Base-by-base conservation (phyloP, 2,329 filamentous ascomycete species). In the Xylaria sp. region DNA sequence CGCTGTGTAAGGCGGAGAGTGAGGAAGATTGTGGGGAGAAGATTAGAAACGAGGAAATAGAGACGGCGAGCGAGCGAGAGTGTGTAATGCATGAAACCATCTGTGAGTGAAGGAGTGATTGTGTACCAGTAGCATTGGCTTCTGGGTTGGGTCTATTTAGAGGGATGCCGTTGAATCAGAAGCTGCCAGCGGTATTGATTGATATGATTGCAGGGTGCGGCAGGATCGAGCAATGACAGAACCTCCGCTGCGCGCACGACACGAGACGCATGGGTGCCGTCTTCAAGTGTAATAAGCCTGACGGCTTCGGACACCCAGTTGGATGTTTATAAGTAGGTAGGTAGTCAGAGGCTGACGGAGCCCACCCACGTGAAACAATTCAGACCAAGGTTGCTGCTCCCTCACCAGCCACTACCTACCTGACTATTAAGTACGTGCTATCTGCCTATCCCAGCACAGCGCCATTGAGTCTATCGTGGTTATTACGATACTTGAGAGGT, bases 281-380 rank as follows among this genome's bases (percentile, higher is more conserved):
- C 27, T 17, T 50, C 27, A 39, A 19, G 11, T 53, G 50, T 47
- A 47, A 4, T 1, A 27, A 30, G 48, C 48, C 48, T 51, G 17
- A 3, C 48, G 19, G 30, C n/a, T 17, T 30, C 48, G 24, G 47
- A 61, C 58, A 42, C 32, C 30, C 32, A 34, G 36, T 27, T 27
- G 24, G 24, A 27, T 4, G 56, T 27, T 17, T 51, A 11, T 17
- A 19, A 45, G 39, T 17, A 14, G 19, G 42, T 7, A 30, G 11
- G 21, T 12, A 17, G 21, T 53, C 12, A 45, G 47, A 58, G 59
- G 62, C 65, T 65, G 61, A 61, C 50, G 39, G 32, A 61, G 61
- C 59, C 72, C 69, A 73, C 71, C 24, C 36, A 51, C 64, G 59
- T 73, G 72, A 73, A 73, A 73, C 71, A 54, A 64, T 61, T 47